These are phyloP conservation scores for Pyrus communis DNA, from an alignment of 306 rosid species.

Conservation along the genomic window DNA sequence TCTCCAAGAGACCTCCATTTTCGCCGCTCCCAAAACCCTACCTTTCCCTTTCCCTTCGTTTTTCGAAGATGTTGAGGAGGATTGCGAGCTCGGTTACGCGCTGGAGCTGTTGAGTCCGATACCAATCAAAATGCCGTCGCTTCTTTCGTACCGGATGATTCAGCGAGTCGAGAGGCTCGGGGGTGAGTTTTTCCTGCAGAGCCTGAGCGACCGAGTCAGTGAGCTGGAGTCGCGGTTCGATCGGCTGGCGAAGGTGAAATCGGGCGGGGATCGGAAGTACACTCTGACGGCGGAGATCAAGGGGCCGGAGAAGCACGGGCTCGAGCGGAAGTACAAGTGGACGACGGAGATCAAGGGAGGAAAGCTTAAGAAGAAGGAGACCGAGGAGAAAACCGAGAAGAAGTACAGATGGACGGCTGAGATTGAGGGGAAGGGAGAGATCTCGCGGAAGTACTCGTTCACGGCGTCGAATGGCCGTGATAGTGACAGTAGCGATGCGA, in stretches of 20 bases:
- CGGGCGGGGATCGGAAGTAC: constrained; percentile 57
- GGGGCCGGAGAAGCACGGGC: constrained; percentile 40
- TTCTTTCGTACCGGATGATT: constrained; percentile 26
- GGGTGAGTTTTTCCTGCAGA: constrained; percentile 34
- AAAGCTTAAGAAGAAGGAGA: constrained; percentile 30
- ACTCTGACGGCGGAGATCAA: constrained; percentile 79
- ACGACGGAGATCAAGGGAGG: constrained; percentile 56
- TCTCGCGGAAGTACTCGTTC: constrained; percentile 49
- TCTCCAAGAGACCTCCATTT: constrained; percentile 44
- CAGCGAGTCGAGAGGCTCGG: constrained; percentile 42
- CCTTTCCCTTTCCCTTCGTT: constrained; percentile 52
- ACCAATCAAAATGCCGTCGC: constrained; percentile 32
- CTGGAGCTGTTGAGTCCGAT: constrained; percentile 21
- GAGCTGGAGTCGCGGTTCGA: constrained; percentile 70
- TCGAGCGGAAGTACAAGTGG: constrained; percentile 70
- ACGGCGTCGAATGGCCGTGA: constrained; percentile 38
- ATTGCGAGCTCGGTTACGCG: constrained; percentile 27
- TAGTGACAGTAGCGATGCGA: constrained; percentile 8
- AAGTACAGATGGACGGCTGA: constrained; percentile 76
- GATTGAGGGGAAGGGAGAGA: constrained; percentile 61
- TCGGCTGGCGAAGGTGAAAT: constrained; percentile 25
- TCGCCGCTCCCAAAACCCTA: constrained; percentile 26
- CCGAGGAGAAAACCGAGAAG: constrained; percentile 23
- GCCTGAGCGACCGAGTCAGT: constrained; percentile 51
- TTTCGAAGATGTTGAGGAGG: constrained; percentile 25